Evolutionary conservation across 2,329 filamentous ascomycete genomes (phyloP).

Genomic region (Endoconidiophora laricicola): DNA sequence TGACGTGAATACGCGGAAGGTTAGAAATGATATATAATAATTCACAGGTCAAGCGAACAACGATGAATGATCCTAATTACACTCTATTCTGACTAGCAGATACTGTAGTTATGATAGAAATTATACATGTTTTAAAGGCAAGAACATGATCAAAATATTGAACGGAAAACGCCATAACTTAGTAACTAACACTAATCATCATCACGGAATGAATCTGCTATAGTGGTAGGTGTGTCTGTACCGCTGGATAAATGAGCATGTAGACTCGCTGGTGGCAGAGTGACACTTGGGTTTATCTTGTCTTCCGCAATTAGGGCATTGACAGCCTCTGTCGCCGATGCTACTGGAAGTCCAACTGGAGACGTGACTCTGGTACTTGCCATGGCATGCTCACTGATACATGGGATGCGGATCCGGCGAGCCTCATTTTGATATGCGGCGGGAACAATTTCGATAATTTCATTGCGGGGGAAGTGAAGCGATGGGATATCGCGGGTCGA

Average conservation of each 20-base stretch:
- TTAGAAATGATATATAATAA: too few relatives aligned
- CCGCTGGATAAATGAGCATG: constrained; percentile 3
- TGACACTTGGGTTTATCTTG: background rate
- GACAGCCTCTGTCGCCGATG: constrained; percentile 1
- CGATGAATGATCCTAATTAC: too few relatives aligned
- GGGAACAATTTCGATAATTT: constrained; percentile 97
- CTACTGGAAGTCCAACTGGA: constrained; percentile 2
- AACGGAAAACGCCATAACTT: too few relatives aligned
- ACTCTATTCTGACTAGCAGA: too few relatives aligned
- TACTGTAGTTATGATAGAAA: too few relatives aligned
- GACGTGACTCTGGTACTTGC: constrained; percentile 30
- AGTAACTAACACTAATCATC: constrained; percentile 4
- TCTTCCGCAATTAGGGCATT: constrained; percentile 1
- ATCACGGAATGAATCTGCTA: constrained; percentile 12
- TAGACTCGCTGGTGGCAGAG: background rate
- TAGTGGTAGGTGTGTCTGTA: constrained; percentile 4
- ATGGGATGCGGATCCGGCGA: constrained; percentile 73
- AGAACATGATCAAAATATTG: background rate
- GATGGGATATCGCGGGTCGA: constrained; percentile 87
- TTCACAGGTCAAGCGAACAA: too few relatives aligned
- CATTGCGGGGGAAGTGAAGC: constrained; percentile 83
- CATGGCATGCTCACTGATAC: constrained; percentile 47
- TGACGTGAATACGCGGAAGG: too few relatives aligned
- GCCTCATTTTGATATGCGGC: constrained; percentile 95
- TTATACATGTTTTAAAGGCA: too few relatives aligned